phyloP scores from a whole-genome alignment of 78 protist genomes.

The Polysphondylium violaceum region DNA sequence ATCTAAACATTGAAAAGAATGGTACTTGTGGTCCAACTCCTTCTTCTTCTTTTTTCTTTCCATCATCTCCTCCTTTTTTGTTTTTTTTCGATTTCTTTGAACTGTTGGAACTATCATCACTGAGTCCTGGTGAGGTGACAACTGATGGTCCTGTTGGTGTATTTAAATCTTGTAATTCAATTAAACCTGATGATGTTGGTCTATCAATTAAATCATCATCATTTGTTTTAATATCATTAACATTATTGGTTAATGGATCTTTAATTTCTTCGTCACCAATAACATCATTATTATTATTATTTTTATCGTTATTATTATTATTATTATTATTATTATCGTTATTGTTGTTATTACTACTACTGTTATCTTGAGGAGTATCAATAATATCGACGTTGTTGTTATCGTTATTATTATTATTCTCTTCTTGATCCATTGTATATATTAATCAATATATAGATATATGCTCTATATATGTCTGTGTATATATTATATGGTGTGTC shows the following conservation, averaged over 20 bases:
- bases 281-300: not conserved
- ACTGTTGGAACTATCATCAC: no score
- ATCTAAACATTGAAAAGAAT: constrained; percentile 48
- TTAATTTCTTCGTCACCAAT: not conserved
- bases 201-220: not conserved
- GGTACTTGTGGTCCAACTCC: constrained; percentile 29
- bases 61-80: not conserved
- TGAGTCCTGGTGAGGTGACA: no score
- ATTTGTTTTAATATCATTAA: not conserved
- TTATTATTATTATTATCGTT: no score
- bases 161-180: no score
- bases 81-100: not conserved
- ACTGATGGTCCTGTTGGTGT: no score
- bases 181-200: no score
- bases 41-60: constrained; percentile 23
- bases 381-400: not conserved
- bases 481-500: no score
- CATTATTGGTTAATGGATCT: not conserved
- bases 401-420: no score
- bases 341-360: not conserved
- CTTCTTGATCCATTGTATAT: no score
- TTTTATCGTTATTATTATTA: not conserved
- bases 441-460: no score
- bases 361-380: not conserved
- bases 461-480: no score